Percentiles rank a stretch among this genome's conserved stretches.
Evolutionary conservation across 805 yeast species (phyloP).

Genomic region (Lipomyces yamadae): DNA sequence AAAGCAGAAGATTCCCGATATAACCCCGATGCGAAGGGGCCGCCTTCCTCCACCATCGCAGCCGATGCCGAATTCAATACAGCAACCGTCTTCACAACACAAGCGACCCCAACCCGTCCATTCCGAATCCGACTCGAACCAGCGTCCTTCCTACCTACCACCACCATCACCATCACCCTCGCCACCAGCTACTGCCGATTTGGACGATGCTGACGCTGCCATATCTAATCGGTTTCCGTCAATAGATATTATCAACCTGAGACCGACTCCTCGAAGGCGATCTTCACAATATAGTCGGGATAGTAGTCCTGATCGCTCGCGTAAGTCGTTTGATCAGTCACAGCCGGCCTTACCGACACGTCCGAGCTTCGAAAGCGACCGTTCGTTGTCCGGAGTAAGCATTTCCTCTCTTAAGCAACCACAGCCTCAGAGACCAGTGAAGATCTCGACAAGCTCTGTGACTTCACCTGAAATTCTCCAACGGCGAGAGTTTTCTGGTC

Average conservation of each 20-base stretch:
- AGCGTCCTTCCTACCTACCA: constrained; percentile 26
- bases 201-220: constrained; percentile 22
- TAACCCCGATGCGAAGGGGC: constrained; percentile 37
- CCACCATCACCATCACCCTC: constrained; percentile 24
- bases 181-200: constrained; percentile 10
- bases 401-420: constrained; percentile 18
- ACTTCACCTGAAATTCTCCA: constrained; percentile 11
- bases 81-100: constrained; percentile 7
- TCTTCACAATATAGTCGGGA: neutral
- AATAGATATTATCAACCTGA: neutral
- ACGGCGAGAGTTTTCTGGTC: neutral
- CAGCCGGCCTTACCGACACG: constrained; percentile 6
- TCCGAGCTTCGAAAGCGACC: constrained; percentile 16
- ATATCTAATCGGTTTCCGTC: constrained; percentile 21
- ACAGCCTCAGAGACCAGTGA: constrained; percentile 24
- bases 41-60: constrained; percentile 31
- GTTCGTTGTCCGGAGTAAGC: constrained; percentile 10
- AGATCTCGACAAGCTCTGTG: constrained; percentile 8
- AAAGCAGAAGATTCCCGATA: constrained; percentile 25
- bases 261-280: neutral
- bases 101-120: neutral
- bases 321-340: constrained; percentile 15
- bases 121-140: constrained; percentile 22
- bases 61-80: neutral
- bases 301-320: neutral